Evolutionary conservation across 1,139 yeast species (phyloP).

Genomic region (Casaregolazyma suthepensis): DNA sequence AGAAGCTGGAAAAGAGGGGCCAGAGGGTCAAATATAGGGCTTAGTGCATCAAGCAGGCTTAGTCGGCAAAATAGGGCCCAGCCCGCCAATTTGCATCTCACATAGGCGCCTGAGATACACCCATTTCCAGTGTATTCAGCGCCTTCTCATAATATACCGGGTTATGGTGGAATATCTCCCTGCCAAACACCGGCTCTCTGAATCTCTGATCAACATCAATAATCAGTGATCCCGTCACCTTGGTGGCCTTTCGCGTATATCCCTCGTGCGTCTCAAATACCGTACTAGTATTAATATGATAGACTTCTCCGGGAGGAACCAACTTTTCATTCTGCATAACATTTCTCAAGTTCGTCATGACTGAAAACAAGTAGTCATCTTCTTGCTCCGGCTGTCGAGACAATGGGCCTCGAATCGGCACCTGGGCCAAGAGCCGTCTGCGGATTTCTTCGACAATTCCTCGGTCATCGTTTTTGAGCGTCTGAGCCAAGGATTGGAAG

Average conservation of each 20-base stretch:
- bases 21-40: conserved; percentile 26
- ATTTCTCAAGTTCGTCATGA: conserved; percentile 26
- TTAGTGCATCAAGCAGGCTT: neutral
- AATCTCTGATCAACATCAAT: conserved; percentile 31
- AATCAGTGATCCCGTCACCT: conserved; percentile 28
- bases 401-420: conserved; percentile 25
- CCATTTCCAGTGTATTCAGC: conserved; percentile 26
- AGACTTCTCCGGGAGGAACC: conserved; percentile 33
- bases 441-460: conserved; percentile 27
- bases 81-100: neutral
- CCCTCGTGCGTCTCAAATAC: conserved; percentile 30
- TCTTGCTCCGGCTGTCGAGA: conserved; percentile 23
- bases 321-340: conserved; percentile 32
- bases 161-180: conserved; percentile 33
- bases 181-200: conserved; percentile 32
- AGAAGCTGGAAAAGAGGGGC: conserved; percentile 45
- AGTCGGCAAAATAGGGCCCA: neutral
- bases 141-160: conserved; percentile 33
- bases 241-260: conserved; percentile 27
- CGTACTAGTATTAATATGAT: conserved; percentile 28
- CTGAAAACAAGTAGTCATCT: conserved; percentile 29
- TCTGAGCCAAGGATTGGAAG: conserved; percentile 29
- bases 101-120: conserved; percentile 24
- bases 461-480: conserved; percentile 26
- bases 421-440: conserved; percentile 26